These are phyloP conservation scores for Echria macrotheca DNA, from an alignment of 495 filamentous ascomycete species.

Conservation along the genomic window DNA sequence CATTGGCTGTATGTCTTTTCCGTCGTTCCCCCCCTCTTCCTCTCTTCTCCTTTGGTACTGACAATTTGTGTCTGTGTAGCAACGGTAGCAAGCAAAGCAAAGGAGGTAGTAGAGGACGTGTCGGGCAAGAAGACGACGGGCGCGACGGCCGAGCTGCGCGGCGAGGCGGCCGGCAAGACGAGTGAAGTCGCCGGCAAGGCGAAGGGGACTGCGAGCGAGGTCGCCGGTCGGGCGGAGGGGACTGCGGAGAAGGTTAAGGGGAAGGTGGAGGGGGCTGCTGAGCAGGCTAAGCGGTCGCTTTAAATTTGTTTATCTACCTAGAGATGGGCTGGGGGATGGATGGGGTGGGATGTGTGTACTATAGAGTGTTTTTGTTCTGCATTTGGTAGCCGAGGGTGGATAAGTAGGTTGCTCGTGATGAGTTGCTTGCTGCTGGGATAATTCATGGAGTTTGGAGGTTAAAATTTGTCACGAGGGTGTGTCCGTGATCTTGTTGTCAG, in stretches of 20 bases:
- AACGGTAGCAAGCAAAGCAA: constrained; percentile 41
- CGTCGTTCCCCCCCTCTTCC: background rate
- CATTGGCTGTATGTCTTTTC: constrained; percentile 37
- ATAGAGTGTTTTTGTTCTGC: no score
- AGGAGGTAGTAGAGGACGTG: constrained; percentile 28
- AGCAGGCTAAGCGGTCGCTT: constrained; percentile 1
- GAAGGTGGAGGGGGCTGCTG: constrained; percentile 5
- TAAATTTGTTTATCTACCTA: no score
- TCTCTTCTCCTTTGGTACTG: no score
- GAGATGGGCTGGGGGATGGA: no score
- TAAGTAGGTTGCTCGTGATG: no score
- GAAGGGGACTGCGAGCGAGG: constrained; percentile 18
- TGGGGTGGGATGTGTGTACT: background rate
- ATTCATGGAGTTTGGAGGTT: no score
- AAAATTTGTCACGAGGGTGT: no score
- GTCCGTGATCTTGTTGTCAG: no score
- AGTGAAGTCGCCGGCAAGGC: constrained; percentile 30
- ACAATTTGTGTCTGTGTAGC: constrained; percentile 27
- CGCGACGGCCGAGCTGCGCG: constrained; percentile 23
- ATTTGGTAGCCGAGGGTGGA: no score
- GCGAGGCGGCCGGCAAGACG: constrained; percentile 28
- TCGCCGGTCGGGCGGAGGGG: constrained; percentile 9
- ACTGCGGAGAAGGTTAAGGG: constrained; percentile 9
- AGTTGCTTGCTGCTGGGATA: no score
- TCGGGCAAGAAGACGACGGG: constrained; percentile 16